Conservation (phyloP, 768 basidiomycete genomes). For the Dioszegia crocea region DNA sequence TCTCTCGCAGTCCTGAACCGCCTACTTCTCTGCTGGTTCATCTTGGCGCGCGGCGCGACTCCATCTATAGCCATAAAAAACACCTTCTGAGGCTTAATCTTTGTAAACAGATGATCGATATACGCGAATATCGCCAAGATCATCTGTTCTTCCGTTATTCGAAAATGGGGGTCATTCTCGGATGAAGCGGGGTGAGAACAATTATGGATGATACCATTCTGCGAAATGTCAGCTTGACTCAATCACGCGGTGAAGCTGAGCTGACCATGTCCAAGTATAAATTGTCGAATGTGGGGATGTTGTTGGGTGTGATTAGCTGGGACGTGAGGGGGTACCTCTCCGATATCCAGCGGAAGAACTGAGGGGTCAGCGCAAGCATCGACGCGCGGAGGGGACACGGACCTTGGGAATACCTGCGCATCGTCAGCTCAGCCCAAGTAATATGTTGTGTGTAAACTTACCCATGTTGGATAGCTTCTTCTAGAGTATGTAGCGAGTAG, state of each 20-base stretch:
- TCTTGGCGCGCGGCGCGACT: slow-evolving; percentile 94
- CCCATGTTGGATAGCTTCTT: slow-evolving; percentile 17
- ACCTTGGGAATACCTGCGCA: slow-evolving; percentile 28
- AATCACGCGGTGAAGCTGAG: background rate
- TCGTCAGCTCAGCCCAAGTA: slow-evolving; percentile 9
- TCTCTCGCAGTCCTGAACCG: slow-evolving; percentile 94
- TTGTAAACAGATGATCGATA: slow-evolving; percentile 91
- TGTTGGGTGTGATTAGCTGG: slow-evolving; percentile 95
- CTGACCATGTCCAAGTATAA: slow-evolving; percentile 41
- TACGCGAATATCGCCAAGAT: slow-evolving; percentile 95
- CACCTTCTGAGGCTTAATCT: slow-evolving; percentile 94
- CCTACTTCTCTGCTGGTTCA: slow-evolving; percentile 95
- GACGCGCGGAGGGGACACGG: background rate
- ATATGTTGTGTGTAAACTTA: background rate
- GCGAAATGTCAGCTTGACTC: background rate
- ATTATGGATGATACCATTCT: slow-evolving; percentile 56
- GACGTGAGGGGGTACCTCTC: slow-evolving; percentile 98
- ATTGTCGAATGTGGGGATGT: slow-evolving; percentile 89
- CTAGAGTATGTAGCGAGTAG: background rate
- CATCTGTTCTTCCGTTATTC: slow-evolving; percentile 93
- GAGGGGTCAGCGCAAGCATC: slow-evolving; percentile 8
- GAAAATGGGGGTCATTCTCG: slow-evolving; percentile 91
- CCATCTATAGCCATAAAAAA: slow-evolving; percentile 99
- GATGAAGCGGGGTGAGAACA: slow-evolving; percentile 82
- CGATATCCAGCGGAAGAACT: slow-evolving; percentile 98